Conservation (phyloP, 176 grass and related monocot genomes). For the Aegilops sharonensis region DNA sequence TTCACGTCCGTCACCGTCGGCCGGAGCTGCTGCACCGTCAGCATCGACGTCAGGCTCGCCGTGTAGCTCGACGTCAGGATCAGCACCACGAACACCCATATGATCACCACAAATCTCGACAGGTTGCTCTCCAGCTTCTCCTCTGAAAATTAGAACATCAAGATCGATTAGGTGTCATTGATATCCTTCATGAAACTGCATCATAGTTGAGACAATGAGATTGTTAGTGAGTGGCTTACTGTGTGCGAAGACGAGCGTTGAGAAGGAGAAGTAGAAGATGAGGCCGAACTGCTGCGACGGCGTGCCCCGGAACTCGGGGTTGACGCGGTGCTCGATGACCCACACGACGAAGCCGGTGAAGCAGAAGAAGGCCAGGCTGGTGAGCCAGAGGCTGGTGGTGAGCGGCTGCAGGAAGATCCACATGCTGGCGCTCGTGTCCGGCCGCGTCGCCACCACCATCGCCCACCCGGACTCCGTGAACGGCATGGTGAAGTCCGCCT, state of each 20-base stretch:
- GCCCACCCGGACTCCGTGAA: background rate
- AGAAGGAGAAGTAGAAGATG: constrained; percentile 49
- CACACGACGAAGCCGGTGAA: background rate
- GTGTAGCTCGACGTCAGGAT: constrained; percentile 93
- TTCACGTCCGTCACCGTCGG: constrained; percentile 52
- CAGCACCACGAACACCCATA: constrained; percentile 84
- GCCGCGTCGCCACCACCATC: background rate
- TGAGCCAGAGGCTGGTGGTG: background rate
- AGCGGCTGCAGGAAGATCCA: background rate
- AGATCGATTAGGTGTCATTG: background rate
- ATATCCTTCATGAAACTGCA: no score
- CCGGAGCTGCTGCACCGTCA: constrained; percentile 78
- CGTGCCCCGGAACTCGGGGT: background rate
- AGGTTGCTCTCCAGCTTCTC: constrained; percentile 85
- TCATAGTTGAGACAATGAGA: background rate
- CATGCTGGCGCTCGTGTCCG: background rate
- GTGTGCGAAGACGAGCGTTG: constrained; percentile 78
- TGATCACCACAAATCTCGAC: constrained; percentile 52
- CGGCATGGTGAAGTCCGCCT: background rate
- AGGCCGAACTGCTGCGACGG: background rate
- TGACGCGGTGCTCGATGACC: background rate
- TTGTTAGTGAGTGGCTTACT: constrained; percentile 22
- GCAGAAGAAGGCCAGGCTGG: background rate
- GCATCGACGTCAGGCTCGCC: constrained; percentile 82
- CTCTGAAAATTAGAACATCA: constrained; percentile 27